A percentile compares a stretch with the other conserved stretches of the same genome.
phyloP scores from a whole-genome alignment of 306 rosid genomes.

The Purshia tridentata region DNA sequence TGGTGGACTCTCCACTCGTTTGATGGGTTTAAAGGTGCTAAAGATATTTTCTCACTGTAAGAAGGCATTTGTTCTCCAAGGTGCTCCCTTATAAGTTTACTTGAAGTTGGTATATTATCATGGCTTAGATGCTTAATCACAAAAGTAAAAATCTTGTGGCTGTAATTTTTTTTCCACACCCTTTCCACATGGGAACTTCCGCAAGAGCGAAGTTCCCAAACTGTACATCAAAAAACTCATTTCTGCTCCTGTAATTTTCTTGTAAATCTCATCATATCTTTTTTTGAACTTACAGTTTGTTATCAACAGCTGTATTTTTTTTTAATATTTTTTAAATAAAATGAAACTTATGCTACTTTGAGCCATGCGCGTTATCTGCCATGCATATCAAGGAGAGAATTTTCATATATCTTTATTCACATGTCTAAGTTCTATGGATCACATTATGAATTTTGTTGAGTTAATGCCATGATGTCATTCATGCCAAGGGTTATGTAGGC shows the following conservation, averaged over 20 bases:
- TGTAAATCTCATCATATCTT: conserved; percentile 34
- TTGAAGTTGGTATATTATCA: conserved; percentile 25
- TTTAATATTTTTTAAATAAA: background rate
- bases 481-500: background rate
- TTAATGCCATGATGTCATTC: background rate
- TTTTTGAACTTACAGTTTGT: conserved; percentile 15
- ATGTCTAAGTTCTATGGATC: background rate
- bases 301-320: background rate
- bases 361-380: background rate
- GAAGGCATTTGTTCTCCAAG: background rate
- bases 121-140: too few relatives aligned
- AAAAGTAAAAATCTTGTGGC: too few relatives aligned
- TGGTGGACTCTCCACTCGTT: conserved; percentile 22
- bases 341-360: background rate
- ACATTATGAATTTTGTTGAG: background rate
- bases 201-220: too few relatives aligned
- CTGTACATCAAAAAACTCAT: conserved; percentile 38
- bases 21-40: conserved; percentile 4
- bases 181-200: too few relatives aligned
- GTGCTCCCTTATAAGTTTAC: conserved; percentile 6
- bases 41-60: conserved; percentile 3
- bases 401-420: background rate
- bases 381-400: background rate
- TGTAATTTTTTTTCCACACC: too few relatives aligned
- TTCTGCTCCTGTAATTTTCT: conserved; percentile 26